phyloP scores from a whole-genome alignment of 306 rosid species.

The Mimosa bimucronata region DNA sequence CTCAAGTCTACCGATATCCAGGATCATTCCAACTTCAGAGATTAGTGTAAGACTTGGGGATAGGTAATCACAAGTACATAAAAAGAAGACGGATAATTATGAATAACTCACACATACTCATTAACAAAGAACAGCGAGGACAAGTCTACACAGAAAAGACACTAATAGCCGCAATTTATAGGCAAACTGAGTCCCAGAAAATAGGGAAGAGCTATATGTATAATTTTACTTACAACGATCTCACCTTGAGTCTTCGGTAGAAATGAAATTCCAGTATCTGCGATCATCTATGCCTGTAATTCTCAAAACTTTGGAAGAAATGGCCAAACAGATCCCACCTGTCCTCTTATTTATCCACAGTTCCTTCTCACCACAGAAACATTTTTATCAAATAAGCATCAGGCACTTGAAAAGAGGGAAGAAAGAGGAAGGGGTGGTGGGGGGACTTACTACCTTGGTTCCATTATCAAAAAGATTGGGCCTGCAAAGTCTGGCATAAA shows the following conservation, averaged over 20 bases:
- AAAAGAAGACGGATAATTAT: neutral
- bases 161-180: slow-evolving; percentile 5
- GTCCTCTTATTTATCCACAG: slow-evolving; percentile 74
- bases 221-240: slow-evolving; percentile 31
- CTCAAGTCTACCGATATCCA: neutral
- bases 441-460: slow-evolving; percentile 62
- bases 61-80: neutral
- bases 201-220: slow-evolving; percentile 18
- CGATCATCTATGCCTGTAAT: slow-evolving; percentile 94
- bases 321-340: slow-evolving; percentile 66
- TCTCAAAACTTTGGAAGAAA: slow-evolving; percentile 70
- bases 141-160: neutral
- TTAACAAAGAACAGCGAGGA: neutral
- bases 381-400: slow-evolving; percentile 20
- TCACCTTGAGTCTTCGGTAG: slow-evolving; percentile 82
- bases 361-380: slow-evolving; percentile 54
- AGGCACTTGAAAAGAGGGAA: slow-evolving; percentile 3
- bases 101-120: neutral
- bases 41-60: neutral
- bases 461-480: slow-evolving; percentile 63
- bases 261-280: slow-evolving; percentile 87
- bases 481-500: slow-evolving; percentile 70
- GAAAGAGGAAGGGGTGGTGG: neutral
- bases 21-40: neutral
- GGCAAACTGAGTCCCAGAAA: neutral